Base-by-base conservation (phyloP, 225 moss, liverwort and hornwort genomes). In the Neckera pumila region DNA sequence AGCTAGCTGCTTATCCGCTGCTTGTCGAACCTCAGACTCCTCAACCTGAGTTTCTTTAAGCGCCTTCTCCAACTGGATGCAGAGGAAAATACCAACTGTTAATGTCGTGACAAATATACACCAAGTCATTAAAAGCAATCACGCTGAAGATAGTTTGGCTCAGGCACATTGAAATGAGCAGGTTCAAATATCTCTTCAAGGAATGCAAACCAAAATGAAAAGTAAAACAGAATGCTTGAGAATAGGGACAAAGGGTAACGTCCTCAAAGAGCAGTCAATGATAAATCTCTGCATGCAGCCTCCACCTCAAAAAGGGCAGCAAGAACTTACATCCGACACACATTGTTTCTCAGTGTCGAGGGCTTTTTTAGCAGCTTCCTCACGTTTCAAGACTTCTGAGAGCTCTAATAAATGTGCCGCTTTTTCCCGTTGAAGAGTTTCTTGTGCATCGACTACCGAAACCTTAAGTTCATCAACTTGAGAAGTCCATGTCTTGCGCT, bases 311-410 rank as follows among this genome's bases (percentile, higher is more conserved):
- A 36, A 88, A 86, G 74, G 47, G 69, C 63, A 90, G 76, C 56
- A 49, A 84, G 80, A 65, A 90, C 99, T 95, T 93, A 99, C 99
- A 92, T 99, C 97, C 20, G 76, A 89, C 51, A 99, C 96, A 92
- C 99, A 99, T 65, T 95, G 92, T 91, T 97, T 96, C 90, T 99
- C 99, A 61, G 95, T 93, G 34, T 96, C 96, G 28, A 99, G 90
- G 40, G 99, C 91, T 36, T 89, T 95, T 87, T 92, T 96, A 14
- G 96, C 91, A 64, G 92, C 89, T 78, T 95, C 94, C 88, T 96
- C 96, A 45, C 97, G 96, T 87, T 85, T 95, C 88, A 91, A 88
- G 23, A 92, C 93, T 93, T 97, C 99, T 43, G 96, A 95, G 47
- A 95, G 83, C 57, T 96, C 99, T 81, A 96, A 69, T 77, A 99